A percentile compares a stretch with the other conserved stretches of the same genome.
phyloP scores from a whole-genome alignment of 176 grass and related monocot species.

The Hordeum marinum region DNA sequence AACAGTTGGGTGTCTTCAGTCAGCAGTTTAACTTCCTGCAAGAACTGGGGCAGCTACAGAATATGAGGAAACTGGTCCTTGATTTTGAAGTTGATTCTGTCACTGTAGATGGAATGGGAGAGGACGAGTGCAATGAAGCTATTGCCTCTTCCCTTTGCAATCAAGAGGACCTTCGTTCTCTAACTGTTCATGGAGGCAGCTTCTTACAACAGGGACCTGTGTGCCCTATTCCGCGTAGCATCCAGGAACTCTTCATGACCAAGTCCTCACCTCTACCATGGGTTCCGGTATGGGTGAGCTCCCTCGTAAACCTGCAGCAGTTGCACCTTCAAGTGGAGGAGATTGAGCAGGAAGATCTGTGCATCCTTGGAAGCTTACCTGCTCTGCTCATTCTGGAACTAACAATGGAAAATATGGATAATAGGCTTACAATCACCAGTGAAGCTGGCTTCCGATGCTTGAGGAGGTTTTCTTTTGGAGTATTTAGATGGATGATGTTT shows the following conservation, averaged over 20 bases:
- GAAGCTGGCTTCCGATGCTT: too few relatives aligned
- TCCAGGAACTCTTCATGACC: too few relatives aligned
- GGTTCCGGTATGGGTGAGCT: too few relatives aligned
- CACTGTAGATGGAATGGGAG: too few relatives aligned
- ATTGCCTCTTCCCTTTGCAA: not conserved
- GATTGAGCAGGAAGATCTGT: not conserved
- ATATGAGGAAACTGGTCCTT: not conserved
- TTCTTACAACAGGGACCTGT: too few relatives aligned
- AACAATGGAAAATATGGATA: too few relatives aligned
- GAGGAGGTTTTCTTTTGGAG: too few relatives aligned
- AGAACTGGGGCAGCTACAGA: not conserved
- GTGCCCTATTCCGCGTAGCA: too few relatives aligned
- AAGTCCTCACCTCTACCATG: accelerated
- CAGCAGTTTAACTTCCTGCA: not conserved
- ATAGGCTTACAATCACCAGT: too few relatives aligned
- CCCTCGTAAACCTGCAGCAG: not conserved
- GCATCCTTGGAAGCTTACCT: not conserved
- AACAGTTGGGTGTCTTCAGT: not conserved
- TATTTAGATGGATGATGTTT: too few relatives aligned
- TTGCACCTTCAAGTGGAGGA: not conserved
- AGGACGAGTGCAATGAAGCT: too few relatives aligned
- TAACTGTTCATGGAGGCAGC: too few relatives aligned
- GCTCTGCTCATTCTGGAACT: not conserved
- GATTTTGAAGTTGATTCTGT: not conserved
- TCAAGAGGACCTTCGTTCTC: not conserved